phyloP scores from a whole-genome alignment of 352 stramenopile genomes.

The Pilasporangium apinafurcum region DNA sequence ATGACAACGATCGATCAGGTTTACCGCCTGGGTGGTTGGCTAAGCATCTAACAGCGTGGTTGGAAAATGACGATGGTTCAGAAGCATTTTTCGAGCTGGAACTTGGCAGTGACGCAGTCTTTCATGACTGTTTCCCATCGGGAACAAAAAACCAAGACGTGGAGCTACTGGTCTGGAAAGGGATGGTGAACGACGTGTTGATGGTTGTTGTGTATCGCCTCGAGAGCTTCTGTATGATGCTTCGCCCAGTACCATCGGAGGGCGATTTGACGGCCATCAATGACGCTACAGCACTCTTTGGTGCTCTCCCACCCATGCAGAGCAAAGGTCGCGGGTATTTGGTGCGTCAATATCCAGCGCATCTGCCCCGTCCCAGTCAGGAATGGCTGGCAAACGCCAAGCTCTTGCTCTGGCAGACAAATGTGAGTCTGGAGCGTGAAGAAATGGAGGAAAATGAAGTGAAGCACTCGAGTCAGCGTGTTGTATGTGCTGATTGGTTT shows the following conservation, averaged over 20 bases:
- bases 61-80: slow-evolving; percentile 33
- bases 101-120: slow-evolving; percentile 7
- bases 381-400: slow-evolving; percentile 44
- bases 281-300: slow-evolving; percentile 41
- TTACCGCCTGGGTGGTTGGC: slow-evolving; percentile 17
- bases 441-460: slow-evolving; percentile 13
- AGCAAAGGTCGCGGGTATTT: slow-evolving; percentile 53
- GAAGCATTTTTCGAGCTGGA: slow-evolving; percentile 68
- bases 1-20: slow-evolving; percentile 5
- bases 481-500: slow-evolving; percentile 32
- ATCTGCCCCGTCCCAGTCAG: slow-evolving; percentile 17
- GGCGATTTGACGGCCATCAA: slow-evolving; percentile 9
- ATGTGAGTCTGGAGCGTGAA: slow-evolving; percentile 39
- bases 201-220: slow-evolving; percentile 44
- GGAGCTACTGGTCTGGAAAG: slow-evolving; percentile 53
- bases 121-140: slow-evolving; percentile 8
- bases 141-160: slow-evolving; percentile 13
- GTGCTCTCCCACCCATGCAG: slow-evolving; percentile 23
- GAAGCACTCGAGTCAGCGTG: neutral
- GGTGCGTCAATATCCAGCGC: too few species aligned
- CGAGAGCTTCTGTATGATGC: slow-evolving; percentile 43
- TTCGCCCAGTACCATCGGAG: slow-evolving; percentile 17
- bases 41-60: slow-evolving; percentile 39
- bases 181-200: slow-evolving; percentile 43
- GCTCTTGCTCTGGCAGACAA: slow-evolving; percentile 57